phyloP scores from a whole-genome alignment of 2,329 filamentous ascomycete species.

The Ceratocystis diversiconidia region DNA sequence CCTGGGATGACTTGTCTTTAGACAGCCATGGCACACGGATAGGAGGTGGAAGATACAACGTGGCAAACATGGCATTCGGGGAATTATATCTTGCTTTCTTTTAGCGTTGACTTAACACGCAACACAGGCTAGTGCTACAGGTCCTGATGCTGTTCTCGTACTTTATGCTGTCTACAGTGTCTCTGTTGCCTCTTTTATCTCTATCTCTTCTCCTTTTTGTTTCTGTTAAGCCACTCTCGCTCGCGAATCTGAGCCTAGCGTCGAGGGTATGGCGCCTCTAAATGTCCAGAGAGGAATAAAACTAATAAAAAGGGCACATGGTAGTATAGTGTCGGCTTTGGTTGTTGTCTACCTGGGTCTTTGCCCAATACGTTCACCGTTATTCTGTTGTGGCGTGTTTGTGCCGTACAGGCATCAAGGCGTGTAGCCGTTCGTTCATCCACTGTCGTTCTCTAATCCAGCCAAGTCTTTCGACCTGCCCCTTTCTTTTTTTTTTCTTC shows the following conservation, averaged over 20 bases:
- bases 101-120: neutral
- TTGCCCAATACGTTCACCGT: neutral
- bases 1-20: neutral
- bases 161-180: neutral
- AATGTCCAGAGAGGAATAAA: neutral
- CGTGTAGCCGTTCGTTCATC: neutral
- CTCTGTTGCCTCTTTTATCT: neutral
- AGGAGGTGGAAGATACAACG: neutral
- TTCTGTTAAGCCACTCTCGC: neutral
- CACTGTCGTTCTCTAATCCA: neutral
- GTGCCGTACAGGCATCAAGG: neutral
- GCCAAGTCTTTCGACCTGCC: neutral
- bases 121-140: neutral
- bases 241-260: neutral
- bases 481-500: neutral
- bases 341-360: neutral
- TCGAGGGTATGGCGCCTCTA: neutral
- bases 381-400: slow-evolving; percentile 1
- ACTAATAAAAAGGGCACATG: neutral
- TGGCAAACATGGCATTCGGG: neutral
- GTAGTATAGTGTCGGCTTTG: neutral
- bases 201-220: neutral
- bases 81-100: neutral
- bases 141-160: neutral
- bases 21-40: neutral